Base-by-base conservation (phyloP, 2,329 filamentous ascomycete species). In the Coniella vitis region DNA sequence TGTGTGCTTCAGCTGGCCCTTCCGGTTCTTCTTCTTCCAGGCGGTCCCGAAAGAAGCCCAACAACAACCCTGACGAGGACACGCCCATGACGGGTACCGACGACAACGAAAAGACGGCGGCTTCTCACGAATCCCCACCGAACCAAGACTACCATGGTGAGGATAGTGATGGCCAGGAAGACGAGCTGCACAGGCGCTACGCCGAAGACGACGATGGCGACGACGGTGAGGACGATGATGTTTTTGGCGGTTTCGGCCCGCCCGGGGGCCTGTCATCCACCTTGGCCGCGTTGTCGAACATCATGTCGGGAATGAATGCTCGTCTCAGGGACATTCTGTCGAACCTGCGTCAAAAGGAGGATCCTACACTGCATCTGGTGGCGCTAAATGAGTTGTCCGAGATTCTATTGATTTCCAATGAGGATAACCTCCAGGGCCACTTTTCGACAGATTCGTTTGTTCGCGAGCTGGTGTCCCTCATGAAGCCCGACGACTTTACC, bases 361-460 rank as follows among this genome's bases (percentile, higher is more conserved):
- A 96, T 55, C 80, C 84, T 5, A 90, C 90, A 0, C 71, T 93
- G 35, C 94, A 98, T 69, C 75, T 95, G 57, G 90, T 96, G 60
- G 93, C 91, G 22, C 72, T 98, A 25, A 88, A 95, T 65, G 91
- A 97, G 58, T 74, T 98, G 7, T 95, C 91, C 0, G 90, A 98
- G 66, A 84, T 97, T 47, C 73, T 98, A 4, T 74, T 98, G 25
- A 87, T 98, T 34, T 95, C 91, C 10, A 97, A 93, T 57, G 93
- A 98, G 68, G 93, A 98, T 63, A 96, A 94, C 56, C 76, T 98
- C 10, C 88, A 91, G 2, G 93, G 93, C 4, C 89, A 96, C 61
- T 97, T 98, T 65, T 88, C 88, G 1, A 89, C 93, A 2, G 93
- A 98, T 67, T 79, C 87, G 8, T 97, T 93, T 62, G 89, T 98